Evolutionary conservation across 2,329 filamentous ascomycete genomes (phyloP), one percentile per base, ranked within the genome.

Genomic region (Pseudonectria buxi): DNA sequence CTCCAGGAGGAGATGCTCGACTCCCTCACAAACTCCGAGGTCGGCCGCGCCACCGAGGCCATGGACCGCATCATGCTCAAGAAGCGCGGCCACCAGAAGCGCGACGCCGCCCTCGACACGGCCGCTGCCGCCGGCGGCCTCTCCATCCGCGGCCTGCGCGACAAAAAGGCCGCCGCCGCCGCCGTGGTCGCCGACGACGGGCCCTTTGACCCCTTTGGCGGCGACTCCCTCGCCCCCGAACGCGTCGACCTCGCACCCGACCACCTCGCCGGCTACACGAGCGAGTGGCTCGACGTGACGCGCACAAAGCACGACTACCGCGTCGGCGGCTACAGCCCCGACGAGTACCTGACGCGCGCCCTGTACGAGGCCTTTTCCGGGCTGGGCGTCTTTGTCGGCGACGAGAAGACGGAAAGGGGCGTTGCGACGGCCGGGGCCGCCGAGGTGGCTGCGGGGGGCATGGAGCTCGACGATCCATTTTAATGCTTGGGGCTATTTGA

Each of bases 331-430:
- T 96, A 94, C 62, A 81, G 82, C 51, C 68, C 90, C 28, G 69
- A 75, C 24, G 88, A 95, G 56, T 96, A 92, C 55, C 86, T 87
- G 51, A 71, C 79, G 7, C 72, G 89, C 15, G 81, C 86, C 15
- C 66, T 98, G 56, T 84, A 86, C 41, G 89, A 95, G 56, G 88
- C 90, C 0, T 96, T 95, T 62, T 79, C 86, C 0, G 92, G 94
- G 0, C 61, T 98, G 41, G 87, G 85, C 1, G 85, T 94, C 28
- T 94, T 94, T 50, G 69, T 98, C 28, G 82, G 76, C 25, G 87
- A 95, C 30, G 89, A 94, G 54, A 76, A 75, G 60, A 49, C 55
- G 3, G 63, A 67, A 29, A 57, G 51, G 30, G 57, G 54, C 7
- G 53, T 62, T 7, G 43, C 60, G 6, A 56, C 56, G 0, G 50